phyloP scores from a whole-genome alignment of 1,284 basidiomycete species.

The Xerocomus nothofagi region DNA sequence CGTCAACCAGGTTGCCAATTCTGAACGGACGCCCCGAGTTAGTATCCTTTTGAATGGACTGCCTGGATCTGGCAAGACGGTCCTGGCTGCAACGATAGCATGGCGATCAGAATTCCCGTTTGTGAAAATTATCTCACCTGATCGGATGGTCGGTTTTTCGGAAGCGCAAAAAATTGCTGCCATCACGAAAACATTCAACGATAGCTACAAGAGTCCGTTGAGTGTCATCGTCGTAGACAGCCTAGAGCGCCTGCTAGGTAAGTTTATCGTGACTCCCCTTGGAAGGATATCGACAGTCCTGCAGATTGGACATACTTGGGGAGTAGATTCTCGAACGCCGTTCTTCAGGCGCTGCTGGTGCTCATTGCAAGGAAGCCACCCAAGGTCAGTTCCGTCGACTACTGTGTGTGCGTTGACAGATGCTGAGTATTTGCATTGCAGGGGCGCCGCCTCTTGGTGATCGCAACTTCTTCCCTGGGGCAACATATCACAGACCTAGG shows the following conservation, averaged over 20 bases:
- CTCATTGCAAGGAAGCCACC: slow-evolving; percentile 90
- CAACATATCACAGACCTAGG: slow-evolving; percentile 91
- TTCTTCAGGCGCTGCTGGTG: slow-evolving; percentile 90
- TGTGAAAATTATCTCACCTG: slow-evolving; percentile 96
- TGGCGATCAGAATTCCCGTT: slow-evolving; percentile 94
- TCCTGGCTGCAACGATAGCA: slow-evolving; percentile 93
- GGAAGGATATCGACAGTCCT: slow-evolving; percentile 1
- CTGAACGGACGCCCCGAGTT: slow-evolving; percentile 89
- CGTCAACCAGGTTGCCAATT: slow-evolving; percentile 93
- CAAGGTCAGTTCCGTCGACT: slow-evolving; percentile 57
- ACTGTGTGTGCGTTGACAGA: not conserved
- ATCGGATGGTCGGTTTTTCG: slow-evolving; percentile 94
- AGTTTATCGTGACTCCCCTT: slow-evolving; percentile 23
- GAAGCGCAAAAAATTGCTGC: slow-evolving; percentile 91
- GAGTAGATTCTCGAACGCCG: slow-evolving; percentile 92
- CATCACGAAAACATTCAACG: slow-evolving; percentile 92
- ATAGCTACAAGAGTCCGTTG: slow-evolving; percentile 96
- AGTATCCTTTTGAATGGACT: slow-evolving; percentile 89
- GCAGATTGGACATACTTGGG: slow-evolving; percentile 98
- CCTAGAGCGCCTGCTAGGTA: slow-evolving; percentile 86
- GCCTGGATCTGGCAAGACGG: slow-evolving; percentile 93
- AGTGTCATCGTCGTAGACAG: slow-evolving; percentile 98
- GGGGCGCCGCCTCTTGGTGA: slow-evolving; percentile 89
- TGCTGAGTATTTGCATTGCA: slow-evolving; percentile 33
- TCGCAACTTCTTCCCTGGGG: slow-evolving; percentile 91